A percentile compares a stretch with the other conserved stretches of the same genome.
Evolutionary conservation across 495 filamentous ascomycete genomes (phyloP).

Genomic region (Hypoxylon lenormandii): DNA sequence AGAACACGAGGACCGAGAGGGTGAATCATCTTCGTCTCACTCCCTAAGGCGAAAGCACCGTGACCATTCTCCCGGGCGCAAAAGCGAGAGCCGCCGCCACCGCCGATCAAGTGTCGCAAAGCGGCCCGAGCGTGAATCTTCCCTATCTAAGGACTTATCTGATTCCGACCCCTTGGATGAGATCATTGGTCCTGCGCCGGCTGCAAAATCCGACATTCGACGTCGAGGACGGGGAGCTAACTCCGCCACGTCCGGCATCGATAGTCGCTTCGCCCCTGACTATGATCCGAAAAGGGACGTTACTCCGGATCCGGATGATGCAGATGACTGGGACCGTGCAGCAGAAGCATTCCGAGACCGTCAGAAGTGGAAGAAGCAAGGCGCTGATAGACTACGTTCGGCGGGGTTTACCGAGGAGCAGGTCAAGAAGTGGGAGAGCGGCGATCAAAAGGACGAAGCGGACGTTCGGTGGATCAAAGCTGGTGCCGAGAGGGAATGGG

Average conservation of each 20-base stretch:
- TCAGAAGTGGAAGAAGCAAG: conserved; percentile 80
- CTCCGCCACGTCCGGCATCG: conserved; percentile 73
- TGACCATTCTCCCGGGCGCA: conserved; percentile 50
- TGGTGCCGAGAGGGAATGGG: conserved; percentile 90
- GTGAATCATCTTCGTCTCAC: conserved; percentile 32
- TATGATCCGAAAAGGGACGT: conserved; percentile 84
- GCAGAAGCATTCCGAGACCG: conserved; percentile 85
- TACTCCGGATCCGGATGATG: conserved; percentile 63
- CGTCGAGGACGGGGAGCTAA: conserved; percentile 81
- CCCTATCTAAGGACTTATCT: conserved; percentile 39
- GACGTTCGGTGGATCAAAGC: conserved; percentile 82
- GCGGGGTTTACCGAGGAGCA: conserved; percentile 84
- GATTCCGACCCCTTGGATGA: conserved; percentile 84
- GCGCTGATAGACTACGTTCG: conserved; percentile 78
- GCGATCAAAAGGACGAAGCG: conserved; percentile 70
- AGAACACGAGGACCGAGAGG: conserved; percentile 31
- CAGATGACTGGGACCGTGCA: conserved; percentile 84
- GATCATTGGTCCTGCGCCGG: conserved; percentile 82
- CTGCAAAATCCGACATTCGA: conserved; percentile 63
- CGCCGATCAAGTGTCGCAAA: conserved; percentile 18
- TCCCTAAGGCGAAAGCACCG: conserved; percentile 42
- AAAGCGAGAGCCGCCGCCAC: conserved; percentile 5
- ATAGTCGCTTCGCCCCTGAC: conserved; percentile 77
- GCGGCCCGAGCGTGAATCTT: conserved; percentile 12
- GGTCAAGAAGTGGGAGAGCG: conserved; percentile 81